Evolutionary conservation across 2,329 filamentous ascomycete species (phyloP).

Genomic region (Sporothrix dimorphospora): DNA sequence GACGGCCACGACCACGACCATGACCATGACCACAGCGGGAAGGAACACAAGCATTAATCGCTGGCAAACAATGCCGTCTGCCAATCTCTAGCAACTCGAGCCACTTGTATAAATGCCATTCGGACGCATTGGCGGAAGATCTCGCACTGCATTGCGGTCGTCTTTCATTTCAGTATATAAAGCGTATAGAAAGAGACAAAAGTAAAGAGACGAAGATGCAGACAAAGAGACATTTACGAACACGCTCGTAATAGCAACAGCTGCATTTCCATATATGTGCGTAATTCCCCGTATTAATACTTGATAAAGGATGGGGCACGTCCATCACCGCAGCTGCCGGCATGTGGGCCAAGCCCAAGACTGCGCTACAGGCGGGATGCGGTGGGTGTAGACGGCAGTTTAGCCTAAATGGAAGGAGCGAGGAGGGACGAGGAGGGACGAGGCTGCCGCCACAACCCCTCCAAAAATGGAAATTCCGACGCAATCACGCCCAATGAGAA

Average conservation of each 20-base stretch:
- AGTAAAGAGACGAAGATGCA: neutral
- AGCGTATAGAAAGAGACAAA: neutral
- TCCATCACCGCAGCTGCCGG: neutral
- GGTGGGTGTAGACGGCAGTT: conserved; percentile 20
- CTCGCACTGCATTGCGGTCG: neutral
- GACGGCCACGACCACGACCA: conserved; percentile 46
- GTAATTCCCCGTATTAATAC: conserved; percentile 8
- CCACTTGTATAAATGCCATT: neutral
- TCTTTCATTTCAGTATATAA: neutral
- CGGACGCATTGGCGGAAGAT: neutral
- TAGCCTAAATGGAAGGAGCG: conserved; percentile 29
- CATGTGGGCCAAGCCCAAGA: neutral
- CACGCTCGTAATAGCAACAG: neutral
- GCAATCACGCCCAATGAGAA: neutral
- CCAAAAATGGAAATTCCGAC: conserved; percentile 17
- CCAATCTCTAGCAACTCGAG: neutral
- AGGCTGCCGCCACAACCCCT: conserved; percentile 26
- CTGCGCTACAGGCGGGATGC: neutral
- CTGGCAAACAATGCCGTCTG: neutral
- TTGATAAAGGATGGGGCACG: neutral
- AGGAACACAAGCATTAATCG: conserved; percentile 27
- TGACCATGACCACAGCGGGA: conserved; percentile 32
- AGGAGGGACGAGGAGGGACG: conserved; percentile 1
- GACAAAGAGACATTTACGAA: neutral
- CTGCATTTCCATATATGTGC: neutral